Evolutionary conservation across 75 land plant species (phyloP), one percentile per base, ranked within the genome.

Genomic region (Pinus albicaulis): DNA sequence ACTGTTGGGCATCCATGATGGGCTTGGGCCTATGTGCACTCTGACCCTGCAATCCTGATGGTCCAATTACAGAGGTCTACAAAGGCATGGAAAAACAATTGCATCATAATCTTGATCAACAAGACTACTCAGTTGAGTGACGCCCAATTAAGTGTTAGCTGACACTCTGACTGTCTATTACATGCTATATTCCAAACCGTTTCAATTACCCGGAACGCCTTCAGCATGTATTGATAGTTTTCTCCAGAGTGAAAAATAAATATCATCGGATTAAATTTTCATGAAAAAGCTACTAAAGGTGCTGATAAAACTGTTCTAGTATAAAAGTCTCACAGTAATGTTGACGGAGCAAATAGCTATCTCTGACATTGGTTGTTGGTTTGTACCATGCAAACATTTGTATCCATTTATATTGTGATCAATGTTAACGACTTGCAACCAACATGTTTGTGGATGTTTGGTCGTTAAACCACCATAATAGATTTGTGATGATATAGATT

Each of bases 41-140:
- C 12, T 38, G 71, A 66, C 41, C 16, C 71, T 66, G 71, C 41
- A 66, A 17, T 36, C 15, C 71, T 20, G 71, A 38, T 38, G 44
- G 71, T 38, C 71, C 71, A 38, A 13, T 66, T 66, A 66, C 44
- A 66, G 23, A 66, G 44, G 71, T 38, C 48, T 66, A 66, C 23
- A 66, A 66, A 66, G 44, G 23, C 48, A 66, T 66, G 71, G 52
- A 38, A 66, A 38, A 36, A 66, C 44, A 38, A 66, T 66, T 38
- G 71, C 44, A 20, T 66, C 71, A 66, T 66, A 66, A 19, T 6
- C 31, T 1, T 66, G 44, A 1, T 41, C 44, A 36, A 19, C n/a
- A 66, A 36, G n/a, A 22, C 4, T 62, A 62, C 24, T 62, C 65
- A 62, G 36, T 62, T 62, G 36, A 62, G 25, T 28, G 7, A 22